phyloP scores from a whole-genome alignment of 2,329 filamentous ascomycete genomes.

The Hypoxylon sp. region DNA sequence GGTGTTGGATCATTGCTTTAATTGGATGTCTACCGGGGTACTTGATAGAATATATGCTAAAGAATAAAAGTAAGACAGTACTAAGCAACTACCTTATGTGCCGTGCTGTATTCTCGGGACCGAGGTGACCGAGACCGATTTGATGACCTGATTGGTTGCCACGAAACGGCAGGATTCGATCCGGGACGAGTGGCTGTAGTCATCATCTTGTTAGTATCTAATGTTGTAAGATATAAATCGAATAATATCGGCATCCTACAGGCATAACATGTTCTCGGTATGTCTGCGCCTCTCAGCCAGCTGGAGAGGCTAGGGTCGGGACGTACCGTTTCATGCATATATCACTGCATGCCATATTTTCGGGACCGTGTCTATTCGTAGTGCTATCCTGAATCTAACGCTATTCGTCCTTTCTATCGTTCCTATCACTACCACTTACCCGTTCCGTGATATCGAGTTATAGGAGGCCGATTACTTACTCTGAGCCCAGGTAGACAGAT shows the following conservation, averaged over 20 bases:
- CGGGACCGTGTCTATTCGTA: neutral
- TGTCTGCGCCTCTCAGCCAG: neutral
- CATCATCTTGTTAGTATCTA: neutral
- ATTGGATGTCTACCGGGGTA: too few species aligned
- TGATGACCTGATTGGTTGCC: conserved; percentile 2
- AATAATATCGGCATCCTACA: neutral
- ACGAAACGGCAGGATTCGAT: conserved; percentile 7
- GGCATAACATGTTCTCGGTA: neutral
- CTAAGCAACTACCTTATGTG: neutral
- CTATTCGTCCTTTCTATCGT: neutral
- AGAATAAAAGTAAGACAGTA: too few species aligned
- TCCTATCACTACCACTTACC: neutral
- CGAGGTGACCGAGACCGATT: conserved; percentile 17
- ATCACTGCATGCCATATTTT: neutral
- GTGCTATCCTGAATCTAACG: neutral
- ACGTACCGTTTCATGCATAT: neutral
- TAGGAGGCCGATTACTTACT: neutral
- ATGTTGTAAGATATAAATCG: neutral
- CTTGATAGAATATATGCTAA: too few species aligned
- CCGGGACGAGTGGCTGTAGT: neutral
- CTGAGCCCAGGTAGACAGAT: neutral
- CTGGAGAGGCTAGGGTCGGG: neutral
- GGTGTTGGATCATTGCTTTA: too few species aligned
- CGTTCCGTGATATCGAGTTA: neutral
- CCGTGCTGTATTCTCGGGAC: conserved; percentile 10